phyloP scores from a whole-genome alignment of 2,329 filamentous ascomycete species.

The Septoria linicola region DNA sequence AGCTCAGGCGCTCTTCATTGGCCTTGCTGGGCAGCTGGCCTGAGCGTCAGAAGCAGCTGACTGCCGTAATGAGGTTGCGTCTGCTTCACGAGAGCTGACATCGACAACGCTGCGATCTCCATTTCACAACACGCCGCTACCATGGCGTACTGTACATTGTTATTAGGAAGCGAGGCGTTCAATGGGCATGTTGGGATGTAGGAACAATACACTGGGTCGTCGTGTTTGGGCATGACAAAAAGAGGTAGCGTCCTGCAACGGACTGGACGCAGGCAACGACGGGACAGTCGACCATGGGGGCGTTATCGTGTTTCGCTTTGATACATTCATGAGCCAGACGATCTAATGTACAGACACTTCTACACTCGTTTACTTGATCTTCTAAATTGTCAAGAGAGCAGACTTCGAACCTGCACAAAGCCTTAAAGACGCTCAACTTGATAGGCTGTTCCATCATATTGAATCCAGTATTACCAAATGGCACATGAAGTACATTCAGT shows the following conservation, averaged over 20 bases:
- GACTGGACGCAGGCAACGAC: constrained; percentile 6
- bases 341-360: constrained; percentile 17
- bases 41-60: constrained; percentile 33
- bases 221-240: background rate
- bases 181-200: constrained; percentile 2
- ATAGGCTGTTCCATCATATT: no score
- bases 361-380: background rate
- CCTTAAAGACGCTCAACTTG: no score
- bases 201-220: background rate
- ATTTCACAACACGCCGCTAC: background rate
- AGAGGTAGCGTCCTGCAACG: constrained; percentile 5
- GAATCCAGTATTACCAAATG: no score
- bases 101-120: background rate
- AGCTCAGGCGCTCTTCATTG: constrained; percentile 90
- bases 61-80: no score
- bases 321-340: constrained; percentile 13
- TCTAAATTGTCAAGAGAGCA: no score
- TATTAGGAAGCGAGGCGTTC: constrained; percentile 16
- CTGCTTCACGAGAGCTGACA: no score
- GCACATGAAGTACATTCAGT: no score
- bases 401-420: no score
- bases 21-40: constrained; percentile 79
- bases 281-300: background rate
- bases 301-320: constrained; percentile 1
- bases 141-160: background rate